Percentiles rank a stretch among this genome's conserved stretches.
phyloP scores from a whole-genome alignment of 352 stramenopile genomes.

The Elongisporangium anandrum region DNA sequence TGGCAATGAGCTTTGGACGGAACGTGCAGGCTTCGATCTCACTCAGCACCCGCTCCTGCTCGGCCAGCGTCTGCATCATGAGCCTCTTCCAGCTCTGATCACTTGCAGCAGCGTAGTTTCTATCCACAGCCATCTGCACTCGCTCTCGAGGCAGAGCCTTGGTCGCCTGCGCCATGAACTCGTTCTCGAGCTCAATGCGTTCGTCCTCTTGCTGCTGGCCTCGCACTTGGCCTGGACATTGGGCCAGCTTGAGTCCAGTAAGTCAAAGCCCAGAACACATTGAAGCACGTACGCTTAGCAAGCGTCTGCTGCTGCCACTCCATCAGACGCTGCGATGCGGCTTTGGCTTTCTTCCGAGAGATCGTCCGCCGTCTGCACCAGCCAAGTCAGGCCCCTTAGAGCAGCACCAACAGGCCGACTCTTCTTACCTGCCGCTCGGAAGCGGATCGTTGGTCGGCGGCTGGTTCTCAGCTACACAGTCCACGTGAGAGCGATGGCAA shows the following conservation, averaged over 20 bases:
- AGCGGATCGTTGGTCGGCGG: not conserved
- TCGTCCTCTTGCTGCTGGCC: conserved; percentile 12
- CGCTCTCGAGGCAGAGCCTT: conserved; percentile 12
- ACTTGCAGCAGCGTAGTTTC: conserved; percentile 29
- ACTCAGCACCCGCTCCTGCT: conserved; percentile 18
- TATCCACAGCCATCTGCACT: conserved; percentile 23
- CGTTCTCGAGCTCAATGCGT: conserved; percentile 17
- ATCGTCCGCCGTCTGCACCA: not conserved
- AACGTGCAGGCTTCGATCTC: conserved; percentile 32
- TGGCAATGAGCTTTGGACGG: conserved; percentile 17
- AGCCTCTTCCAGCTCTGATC: conserved; percentile 34
- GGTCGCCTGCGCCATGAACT: conserved; percentile 10
- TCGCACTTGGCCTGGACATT: conserved; percentile 12
- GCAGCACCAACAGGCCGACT: no score
- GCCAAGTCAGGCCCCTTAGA: not conserved
- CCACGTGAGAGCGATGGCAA: not conserved
- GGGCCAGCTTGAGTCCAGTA: not conserved
- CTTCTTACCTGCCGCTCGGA: not conserved
- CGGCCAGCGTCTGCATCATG: conserved; percentile 12
- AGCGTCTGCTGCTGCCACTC: not conserved
- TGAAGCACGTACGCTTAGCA: conserved; percentile 3
- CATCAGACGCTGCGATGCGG: not conserved
- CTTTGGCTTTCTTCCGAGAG: not conserved
- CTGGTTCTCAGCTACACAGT: conserved; percentile 7
- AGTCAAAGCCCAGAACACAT: not conserved